These are phyloP conservation scores for Rhynchospora pubera DNA, from an alignment of 176 grass and related monocot genomes.

Conservation along the genomic window DNA sequence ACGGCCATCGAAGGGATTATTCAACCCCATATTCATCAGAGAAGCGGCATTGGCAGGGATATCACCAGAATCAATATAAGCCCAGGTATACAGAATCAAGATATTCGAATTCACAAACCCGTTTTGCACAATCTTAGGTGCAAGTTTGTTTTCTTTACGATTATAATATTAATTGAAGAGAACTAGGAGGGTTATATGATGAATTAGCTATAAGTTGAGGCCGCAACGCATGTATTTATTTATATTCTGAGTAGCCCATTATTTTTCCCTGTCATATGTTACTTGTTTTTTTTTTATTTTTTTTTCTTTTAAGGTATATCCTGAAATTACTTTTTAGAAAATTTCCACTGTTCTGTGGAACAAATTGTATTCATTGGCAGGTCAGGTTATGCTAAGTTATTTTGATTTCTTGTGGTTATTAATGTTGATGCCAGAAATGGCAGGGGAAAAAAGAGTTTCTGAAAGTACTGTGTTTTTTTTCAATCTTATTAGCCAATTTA, in stretches of 20 bases:
- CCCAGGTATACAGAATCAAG: constrained; percentile 27
- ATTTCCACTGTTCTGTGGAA: background rate
- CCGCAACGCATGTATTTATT: background rate
- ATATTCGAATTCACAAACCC: constrained; percentile 30
- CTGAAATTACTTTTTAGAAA: background rate
- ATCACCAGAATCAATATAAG: constrained; percentile 25
- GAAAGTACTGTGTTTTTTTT: background rate
- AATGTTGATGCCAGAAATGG: background rate
- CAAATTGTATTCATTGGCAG: background rate
- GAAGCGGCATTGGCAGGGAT: constrained; percentile 11
- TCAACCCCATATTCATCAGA: constrained; percentile 32
- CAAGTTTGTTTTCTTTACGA: background rate
- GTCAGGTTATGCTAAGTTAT: background rate
- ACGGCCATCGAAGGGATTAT: constrained; percentile 28
- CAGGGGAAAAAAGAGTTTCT: background rate
- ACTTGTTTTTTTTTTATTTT: background rate
- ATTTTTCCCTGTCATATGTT: background rate
- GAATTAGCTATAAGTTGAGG: background rate
- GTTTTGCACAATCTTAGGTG: constrained; percentile 14
- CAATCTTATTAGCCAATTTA: background rate
- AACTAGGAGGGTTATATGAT: background rate
- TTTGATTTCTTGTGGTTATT: background rate
- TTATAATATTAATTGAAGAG: background rate
- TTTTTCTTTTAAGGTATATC: background rate
- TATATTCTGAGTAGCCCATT: background rate